Conservation (phyloP, 2,329 filamentous ascomycete species). For the Trichoderma sp. region DNA sequence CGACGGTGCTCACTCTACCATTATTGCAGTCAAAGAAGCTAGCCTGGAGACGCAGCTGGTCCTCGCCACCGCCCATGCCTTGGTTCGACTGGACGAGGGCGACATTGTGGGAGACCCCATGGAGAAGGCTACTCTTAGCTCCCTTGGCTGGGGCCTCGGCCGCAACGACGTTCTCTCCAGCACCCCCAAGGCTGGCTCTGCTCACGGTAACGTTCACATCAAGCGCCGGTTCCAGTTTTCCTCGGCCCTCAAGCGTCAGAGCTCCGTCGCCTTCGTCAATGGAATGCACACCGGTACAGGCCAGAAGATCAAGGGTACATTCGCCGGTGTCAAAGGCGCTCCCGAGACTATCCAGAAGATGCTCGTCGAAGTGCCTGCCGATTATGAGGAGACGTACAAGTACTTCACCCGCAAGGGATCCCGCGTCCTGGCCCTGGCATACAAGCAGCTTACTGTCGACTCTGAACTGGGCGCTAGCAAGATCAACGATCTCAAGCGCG, state of each 20-base stretch:
- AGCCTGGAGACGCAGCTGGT: constrained; percentile 86
- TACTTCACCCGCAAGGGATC: constrained; percentile 96
- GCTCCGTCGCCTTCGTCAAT: constrained; percentile 83
- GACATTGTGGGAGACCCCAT: constrained; percentile 98
- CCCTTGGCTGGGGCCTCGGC: constrained; percentile 91
- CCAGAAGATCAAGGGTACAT: constrained; percentile 79
- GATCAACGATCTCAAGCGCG: constrained; percentile 92
- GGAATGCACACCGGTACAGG: constrained; percentile 71
- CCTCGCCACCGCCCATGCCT: constrained; percentile 88
- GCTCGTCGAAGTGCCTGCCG: constrained; percentile 76
- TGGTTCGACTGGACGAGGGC: constrained; percentile 95
- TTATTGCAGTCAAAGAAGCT: constrained; percentile 70
- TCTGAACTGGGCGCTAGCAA: constrained; percentile 78
- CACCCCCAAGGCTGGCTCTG: constrained; percentile 46
- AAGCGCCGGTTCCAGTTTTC: constrained; percentile 98
- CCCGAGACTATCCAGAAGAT: constrained; percentile 96
- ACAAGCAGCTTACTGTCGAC: constrained; percentile 84
- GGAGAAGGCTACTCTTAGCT: constrained; percentile 92
- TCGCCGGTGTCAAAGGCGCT: constrained; percentile 94
- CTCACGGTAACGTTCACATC: constrained; percentile 78
- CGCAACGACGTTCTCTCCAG: constrained; percentile 81
- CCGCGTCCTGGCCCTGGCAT: constrained; percentile 88
- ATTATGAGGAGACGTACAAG: constrained; percentile 98
- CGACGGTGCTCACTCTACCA: constrained; percentile 80
- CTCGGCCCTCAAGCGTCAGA: constrained; percentile 92